Conservation (phyloP, 257 asterid species). For the Penstemon eatonii region DNA sequence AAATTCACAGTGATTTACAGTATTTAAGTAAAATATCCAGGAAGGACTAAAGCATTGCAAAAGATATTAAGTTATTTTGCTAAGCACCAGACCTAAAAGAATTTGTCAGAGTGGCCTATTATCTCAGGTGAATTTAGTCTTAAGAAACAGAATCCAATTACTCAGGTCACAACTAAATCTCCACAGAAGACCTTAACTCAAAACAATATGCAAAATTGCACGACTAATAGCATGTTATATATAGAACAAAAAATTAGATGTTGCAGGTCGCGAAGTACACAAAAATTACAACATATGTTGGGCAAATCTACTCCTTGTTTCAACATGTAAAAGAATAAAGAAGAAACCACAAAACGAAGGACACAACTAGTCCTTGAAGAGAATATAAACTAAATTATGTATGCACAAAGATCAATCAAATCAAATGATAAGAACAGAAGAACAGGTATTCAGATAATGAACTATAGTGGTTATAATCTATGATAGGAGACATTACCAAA, state of each 20-base stretch:
- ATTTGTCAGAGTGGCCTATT: neutral
- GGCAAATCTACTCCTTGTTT: neutral
- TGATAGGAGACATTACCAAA: neutral
- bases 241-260: conserved; percentile 3
- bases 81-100: neutral
- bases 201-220: neutral
- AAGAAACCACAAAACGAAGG: neutral
- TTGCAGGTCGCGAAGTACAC: neutral
- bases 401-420: neutral
- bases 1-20: neutral
- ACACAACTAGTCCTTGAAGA: neutral
- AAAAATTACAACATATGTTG: conserved; percentile 11
- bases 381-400: neutral
- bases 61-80: neutral
- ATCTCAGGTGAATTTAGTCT: neutral
- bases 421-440: neutral
- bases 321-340: neutral
- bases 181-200: neutral
- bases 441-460: neutral
- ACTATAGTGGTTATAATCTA: no score
- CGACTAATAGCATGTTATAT: neutral
- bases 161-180: neutral
- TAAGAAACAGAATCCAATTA: neutral
- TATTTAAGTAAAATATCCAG: neutral
- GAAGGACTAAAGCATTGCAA: neutral